Conservation (phyloP, 1,284 basidiomycete genomes). For the Tilletiopsis washingtonensis region DNA sequence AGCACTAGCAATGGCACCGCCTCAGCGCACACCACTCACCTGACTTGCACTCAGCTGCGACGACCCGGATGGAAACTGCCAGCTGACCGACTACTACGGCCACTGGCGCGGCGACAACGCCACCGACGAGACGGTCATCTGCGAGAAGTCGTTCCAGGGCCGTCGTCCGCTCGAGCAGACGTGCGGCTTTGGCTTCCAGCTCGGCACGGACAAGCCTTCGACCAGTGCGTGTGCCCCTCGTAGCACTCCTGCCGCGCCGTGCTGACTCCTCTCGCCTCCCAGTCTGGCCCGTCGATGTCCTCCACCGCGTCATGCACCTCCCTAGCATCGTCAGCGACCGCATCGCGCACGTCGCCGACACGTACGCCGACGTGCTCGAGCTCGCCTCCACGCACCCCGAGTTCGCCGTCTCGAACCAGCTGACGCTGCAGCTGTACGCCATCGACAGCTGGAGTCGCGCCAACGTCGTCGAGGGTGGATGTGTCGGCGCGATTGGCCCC, state of each 20-base stretch:
- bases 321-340: slow-evolving; percentile 42
- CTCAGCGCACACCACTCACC: no score
- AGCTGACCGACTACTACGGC: slow-evolving; percentile 45
- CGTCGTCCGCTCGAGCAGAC: slow-evolving; percentile 21
- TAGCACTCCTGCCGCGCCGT: no score
- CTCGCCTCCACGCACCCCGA: slow-evolving; percentile 47
- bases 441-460: slow-evolving; percentile 48
- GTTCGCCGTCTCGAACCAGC: slow-evolving; percentile 45
- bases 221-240: no score
- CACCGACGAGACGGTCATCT: slow-evolving; percentile 49
- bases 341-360: slow-evolving; percentile 48
- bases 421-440: slow-evolving; percentile 49
- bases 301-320: slow-evolving; percentile 48
- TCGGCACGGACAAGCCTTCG: slow-evolving; percentile 38
- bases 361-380: slow-evolving; percentile 42
- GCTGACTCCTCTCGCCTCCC: slow-evolving; percentile 26
- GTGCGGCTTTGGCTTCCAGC: slow-evolving; percentile 46
- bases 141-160: slow-evolving; percentile 20
- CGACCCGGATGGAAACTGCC: slow-evolving; percentile 48
- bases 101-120: slow-evolving; percentile 51
- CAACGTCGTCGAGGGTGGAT: slow-evolving; percentile 39
- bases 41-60: no score
- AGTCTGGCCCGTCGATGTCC: slow-evolving; percentile 49
- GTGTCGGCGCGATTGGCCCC: slow-evolving; percentile 8
- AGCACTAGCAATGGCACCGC: no score